Percentiles rank a stretch among this genome's conserved stretches.
Conservation (phyloP, 345 rosid species). For the Gossypium raimondii region DNA sequence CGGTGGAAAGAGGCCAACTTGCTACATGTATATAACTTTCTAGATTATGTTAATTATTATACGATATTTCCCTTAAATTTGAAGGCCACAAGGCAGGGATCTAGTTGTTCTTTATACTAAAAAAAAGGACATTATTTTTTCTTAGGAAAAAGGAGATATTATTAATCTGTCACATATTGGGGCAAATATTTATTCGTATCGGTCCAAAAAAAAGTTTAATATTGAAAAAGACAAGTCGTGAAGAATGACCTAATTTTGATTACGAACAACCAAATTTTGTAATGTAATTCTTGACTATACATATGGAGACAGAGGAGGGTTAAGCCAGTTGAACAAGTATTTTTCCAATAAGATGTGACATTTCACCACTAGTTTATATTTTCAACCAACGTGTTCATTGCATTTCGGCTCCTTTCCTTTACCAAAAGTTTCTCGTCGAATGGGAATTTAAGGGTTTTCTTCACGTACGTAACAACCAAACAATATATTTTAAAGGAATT, state of each 20-base stretch:
- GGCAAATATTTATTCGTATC: not conserved
- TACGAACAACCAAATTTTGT: not conserved
- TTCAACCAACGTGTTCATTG: not conserved
- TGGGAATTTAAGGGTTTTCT: not conserved
- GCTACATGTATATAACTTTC: not conserved
- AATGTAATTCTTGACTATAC: not conserved
- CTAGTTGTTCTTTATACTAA: not conserved
- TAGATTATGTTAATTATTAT: not conserved
- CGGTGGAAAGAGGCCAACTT: not conserved
- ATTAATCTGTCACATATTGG: not conserved
- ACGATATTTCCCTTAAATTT: not conserved
- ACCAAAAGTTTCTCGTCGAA: not conserved
- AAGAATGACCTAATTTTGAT: not conserved
- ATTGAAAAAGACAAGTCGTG: not conserved
- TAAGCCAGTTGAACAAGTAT: not conserved
- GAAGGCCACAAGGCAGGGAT: not conserved
- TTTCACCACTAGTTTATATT: not conserved
- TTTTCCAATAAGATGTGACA: not conserved
- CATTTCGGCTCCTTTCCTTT: not conserved
- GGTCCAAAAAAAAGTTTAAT: not conserved
- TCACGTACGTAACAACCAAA: not conserved
- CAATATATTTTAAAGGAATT: not conserved
- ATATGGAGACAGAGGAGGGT: not conserved
- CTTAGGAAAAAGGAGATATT: not conserved
- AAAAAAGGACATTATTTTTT: too few relatives aligned